Percentiles rank a stretch among this genome's conserved stretches.
Conservation (phyloP, 169 alveolate species). For the Plasmodium relictum region DNA sequence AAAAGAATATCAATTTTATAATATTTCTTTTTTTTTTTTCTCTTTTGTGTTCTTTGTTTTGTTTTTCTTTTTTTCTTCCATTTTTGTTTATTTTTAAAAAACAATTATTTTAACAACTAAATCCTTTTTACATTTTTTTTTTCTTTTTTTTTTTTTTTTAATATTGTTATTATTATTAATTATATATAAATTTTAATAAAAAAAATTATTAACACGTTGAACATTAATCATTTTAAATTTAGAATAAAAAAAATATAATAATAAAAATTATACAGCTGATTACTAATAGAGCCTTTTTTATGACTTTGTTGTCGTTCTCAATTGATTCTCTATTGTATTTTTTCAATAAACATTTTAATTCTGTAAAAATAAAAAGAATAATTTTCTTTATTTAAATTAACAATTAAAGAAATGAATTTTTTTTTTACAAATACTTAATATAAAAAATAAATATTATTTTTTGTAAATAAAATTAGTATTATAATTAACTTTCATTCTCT, state of each 20-base stretch:
- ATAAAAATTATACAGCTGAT: conserved; percentile 46
- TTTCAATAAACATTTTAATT: conserved; percentile 37
- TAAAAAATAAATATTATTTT: background rate
- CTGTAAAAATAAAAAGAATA: conserved; percentile 8
- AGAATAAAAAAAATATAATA: conserved; percentile 61
- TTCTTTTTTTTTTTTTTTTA: conserved; percentile 9
- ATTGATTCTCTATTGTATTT: conserved; percentile 69
- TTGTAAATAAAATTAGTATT: background rate
- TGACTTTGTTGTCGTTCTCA: conserved; percentile 48
- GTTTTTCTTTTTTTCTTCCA: background rate
- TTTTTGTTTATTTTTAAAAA: conserved; percentile 13
- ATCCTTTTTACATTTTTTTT: background rate
- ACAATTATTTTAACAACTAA: conserved; percentile 17
- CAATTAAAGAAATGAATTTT: background rate
- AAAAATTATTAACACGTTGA: background rate
- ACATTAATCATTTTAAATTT: background rate
- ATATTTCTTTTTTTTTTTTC: background rate
- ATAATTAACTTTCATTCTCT: conserved; percentile 61
- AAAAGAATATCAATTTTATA: background rate
- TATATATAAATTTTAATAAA: conserved; percentile 7
- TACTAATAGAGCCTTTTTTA: conserved; percentile 36
- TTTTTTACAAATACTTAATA: background rate
- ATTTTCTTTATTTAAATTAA: background rate
- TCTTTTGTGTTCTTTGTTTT: background rate
- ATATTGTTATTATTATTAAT: background rate